Evolutionary conservation across 2,329 filamentous ascomycete species (phyloP).

Genomic region (Monosporascus cannonballus): DNA sequence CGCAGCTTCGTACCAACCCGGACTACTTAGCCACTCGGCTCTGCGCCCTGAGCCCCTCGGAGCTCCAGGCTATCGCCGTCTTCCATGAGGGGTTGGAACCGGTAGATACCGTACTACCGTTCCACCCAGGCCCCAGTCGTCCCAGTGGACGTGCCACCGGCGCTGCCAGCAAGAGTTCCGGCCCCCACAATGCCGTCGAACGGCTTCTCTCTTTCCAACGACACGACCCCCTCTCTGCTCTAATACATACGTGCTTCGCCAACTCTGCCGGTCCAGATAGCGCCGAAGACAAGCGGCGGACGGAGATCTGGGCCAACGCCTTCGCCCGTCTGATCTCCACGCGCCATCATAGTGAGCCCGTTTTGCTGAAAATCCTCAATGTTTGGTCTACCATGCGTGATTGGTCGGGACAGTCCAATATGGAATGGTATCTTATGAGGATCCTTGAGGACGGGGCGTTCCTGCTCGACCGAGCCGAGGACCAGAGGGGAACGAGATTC

Average conservation of each 20-base stretch:
- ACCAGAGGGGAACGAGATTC: slow-evolving; percentile 65
- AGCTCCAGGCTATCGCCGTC: slow-evolving; percentile 71
- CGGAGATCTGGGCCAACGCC: slow-evolving; percentile 82
- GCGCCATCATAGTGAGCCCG: slow-evolving; percentile 59
- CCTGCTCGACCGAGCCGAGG: slow-evolving; percentile 77
- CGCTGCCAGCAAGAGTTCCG: slow-evolving; percentile 39
- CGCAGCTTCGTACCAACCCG: slow-evolving; percentile 76
- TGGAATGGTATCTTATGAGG: slow-evolving; percentile 94
- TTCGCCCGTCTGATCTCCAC: slow-evolving; percentile 72
- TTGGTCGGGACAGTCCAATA: slow-evolving; percentile 82
- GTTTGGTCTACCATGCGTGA: slow-evolving; percentile 81
- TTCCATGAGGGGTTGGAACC: slow-evolving; percentile 75
- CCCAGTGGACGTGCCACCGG: slow-evolving; percentile 34
- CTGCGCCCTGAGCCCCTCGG: slow-evolving; percentile 65
- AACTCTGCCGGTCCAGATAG: slow-evolving; percentile 78
- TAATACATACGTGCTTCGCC: slow-evolving; percentile 86
- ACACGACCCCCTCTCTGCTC: slow-evolving; percentile 75
- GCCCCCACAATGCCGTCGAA: slow-evolving; percentile 63
- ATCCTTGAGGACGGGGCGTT: slow-evolving; percentile 91
- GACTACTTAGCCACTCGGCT: slow-evolving; percentile 83
- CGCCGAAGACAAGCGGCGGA: slow-evolving; percentile 70
- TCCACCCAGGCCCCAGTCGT: slow-evolving; percentile 60
- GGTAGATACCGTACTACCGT: slow-evolving; percentile 75
- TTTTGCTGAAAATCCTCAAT: slow-evolving; percentile 79
- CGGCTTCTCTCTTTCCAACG: slow-evolving; percentile 83